Percentiles rank a stretch among this genome's conserved stretches.
Conservation (phyloP, 768 basidiomycete species). For the Holtermannia corniformis region DNA sequence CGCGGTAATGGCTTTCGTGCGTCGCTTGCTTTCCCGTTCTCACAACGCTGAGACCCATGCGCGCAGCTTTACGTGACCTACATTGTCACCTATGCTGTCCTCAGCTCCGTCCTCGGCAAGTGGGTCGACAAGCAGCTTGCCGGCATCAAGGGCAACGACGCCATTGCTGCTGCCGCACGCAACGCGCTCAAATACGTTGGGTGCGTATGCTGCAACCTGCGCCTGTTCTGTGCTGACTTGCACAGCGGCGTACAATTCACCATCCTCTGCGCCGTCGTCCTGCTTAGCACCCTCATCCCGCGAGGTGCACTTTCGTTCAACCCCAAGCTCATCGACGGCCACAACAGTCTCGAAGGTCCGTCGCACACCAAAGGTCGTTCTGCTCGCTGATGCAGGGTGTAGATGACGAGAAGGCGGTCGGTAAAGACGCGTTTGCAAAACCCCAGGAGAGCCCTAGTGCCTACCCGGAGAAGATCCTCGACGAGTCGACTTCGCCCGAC, state of each 20-base stretch:
- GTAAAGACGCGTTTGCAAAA: too few relatives aligned
- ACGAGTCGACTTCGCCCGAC: too few relatives aligned
- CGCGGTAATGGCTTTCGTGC: slow-evolving; percentile 34
- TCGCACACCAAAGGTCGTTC: too few relatives aligned
- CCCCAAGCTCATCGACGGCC: slow-evolving; percentile 25
- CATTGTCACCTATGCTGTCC: slow-evolving; percentile 32
- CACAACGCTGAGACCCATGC: neutral
- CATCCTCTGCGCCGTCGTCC: slow-evolving; percentile 27
- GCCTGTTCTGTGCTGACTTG: neutral
- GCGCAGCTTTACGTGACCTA: slow-evolving; percentile 15
- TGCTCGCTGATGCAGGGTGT: too few relatives aligned
- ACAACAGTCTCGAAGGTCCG: slow-evolving; percentile 3
- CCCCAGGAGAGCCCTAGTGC: too few relatives aligned
- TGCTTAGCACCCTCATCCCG: slow-evolving; percentile 27
- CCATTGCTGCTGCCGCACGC: slow-evolving; percentile 7
- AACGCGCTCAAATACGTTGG: slow-evolving; percentile 15
- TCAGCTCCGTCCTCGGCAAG: slow-evolving; percentile 28
- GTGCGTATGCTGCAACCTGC: slow-evolving; percentile 1
- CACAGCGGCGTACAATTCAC: slow-evolving; percentile 27
- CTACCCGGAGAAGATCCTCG: too few relatives aligned
- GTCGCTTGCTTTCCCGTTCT: neutral
- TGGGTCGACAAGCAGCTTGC: slow-evolving; percentile 28
- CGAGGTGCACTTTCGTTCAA: slow-evolving; percentile 31
- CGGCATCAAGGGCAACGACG: neutral
- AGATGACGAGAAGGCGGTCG: too few relatives aligned